phyloP scores from a whole-genome alignment of 2,329 filamentous ascomycete species.

The Exutisphaerella laricina region DNA sequence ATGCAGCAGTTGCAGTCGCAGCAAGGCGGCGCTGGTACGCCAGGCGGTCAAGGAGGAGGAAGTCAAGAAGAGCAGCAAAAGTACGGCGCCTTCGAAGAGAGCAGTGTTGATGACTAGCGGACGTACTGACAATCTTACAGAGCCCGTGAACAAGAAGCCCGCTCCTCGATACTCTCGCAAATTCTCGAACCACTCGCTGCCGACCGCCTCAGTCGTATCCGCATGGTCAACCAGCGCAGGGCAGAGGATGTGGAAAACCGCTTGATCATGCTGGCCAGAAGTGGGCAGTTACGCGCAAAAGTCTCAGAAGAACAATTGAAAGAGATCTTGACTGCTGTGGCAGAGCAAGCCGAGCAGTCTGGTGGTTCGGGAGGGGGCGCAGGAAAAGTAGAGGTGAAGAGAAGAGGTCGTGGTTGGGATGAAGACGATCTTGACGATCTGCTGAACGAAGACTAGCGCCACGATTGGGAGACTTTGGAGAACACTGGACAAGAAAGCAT shows the following conservation, averaged over 20 bases:
- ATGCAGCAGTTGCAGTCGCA: conserved; percentile 84
- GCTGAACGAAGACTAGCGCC: conserved; percentile 47
- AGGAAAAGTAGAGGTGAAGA: conserved; percentile 75
- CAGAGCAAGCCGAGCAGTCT: conserved; percentile 61
- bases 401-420: conserved; percentile 79
- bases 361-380: conserved; percentile 35
- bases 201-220: conserved; percentile 88
- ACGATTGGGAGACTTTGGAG: background rate
- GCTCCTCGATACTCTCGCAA: conserved; percentile 73
- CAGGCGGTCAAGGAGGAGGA: conserved; percentile 42
- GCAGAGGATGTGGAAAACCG: conserved; percentile 88
- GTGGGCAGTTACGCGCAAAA: conserved; percentile 78
- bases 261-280: conserved; percentile 83
- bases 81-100: conserved; percentile 48
- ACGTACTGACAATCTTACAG: no score
- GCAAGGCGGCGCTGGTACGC: conserved; percentile 38
- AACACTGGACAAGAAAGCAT: no score
- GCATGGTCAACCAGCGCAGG: conserved; percentile 88
- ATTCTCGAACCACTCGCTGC: conserved; percentile 93
- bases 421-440: conserved; percentile 71
- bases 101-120: no score
- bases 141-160: conserved; percentile 58
- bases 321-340: conserved; percentile 77
- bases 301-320: conserved; percentile 92
- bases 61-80: conserved; percentile 55